Base-by-base conservation (phyloP, 805 yeast genomes). In the Lipomyces chichibuensis region DNA sequence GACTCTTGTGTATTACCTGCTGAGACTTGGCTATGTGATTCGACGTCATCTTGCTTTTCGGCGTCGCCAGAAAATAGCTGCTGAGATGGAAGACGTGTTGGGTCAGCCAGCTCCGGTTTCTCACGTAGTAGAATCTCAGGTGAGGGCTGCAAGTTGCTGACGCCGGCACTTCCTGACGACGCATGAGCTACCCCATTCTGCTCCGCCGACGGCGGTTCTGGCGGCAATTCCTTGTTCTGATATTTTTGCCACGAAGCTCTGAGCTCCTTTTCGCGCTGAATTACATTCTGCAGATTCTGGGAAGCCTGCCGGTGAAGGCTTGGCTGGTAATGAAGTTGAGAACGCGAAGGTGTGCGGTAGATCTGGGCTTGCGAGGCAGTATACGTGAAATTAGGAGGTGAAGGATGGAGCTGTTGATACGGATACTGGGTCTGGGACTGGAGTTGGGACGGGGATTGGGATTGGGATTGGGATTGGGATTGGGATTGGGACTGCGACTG, bases 401-500 rank as follows among this genome's bases (percentile, higher is more conserved):
- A 46, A 20, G 55, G 43, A 9, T 43, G 65, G 11, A n/a, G 57
- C 5, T 51, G 65, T 20, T 29, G 54, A n/a, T 49, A 60, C 9
- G 20, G 67, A 71, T 57, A 72, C 70, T 64, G 65, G 69, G 33
- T 77, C 75, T 57, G 76, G 72, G 57, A 76, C 79, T 60, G n/a
- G n/a, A n/a, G n/a, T n/a, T n/a, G 75, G 75, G 71, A 82, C 29
- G 2, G 29, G 29, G 29, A 27, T 3, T 27, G 29, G 29, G 29
- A 72, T 69, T 63, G 65, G 69, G 33, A 77, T 76, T 57, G 77
- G 72, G 57, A 76, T 79, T 60, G 75, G 75, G 71, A 82, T 27
- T 27, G 29, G 29, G 29, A 27, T 3, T 27, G 29, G 29, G 29
- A 27, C 79, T n/a, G n/a, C 37, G 37, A 2, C 37, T 33, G 37